Evolutionary conservation across 345 rosid species (phyloP).

Genomic region (Moricandia moricandioides): DNA sequence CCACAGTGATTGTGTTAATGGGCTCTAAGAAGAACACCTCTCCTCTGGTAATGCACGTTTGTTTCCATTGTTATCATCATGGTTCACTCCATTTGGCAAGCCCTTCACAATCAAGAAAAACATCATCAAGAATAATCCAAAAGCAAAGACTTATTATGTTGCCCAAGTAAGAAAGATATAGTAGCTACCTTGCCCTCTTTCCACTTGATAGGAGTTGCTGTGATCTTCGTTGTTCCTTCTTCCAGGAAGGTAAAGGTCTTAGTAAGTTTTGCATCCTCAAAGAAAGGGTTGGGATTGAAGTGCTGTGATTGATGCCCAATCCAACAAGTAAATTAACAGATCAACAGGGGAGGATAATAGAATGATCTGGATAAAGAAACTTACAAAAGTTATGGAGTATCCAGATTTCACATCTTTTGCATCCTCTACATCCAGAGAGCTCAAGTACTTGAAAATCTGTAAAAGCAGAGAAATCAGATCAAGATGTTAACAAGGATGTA

Average conservation of each 20-base stretch:
- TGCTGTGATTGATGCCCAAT: conserved; percentile 43
- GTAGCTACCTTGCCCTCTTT: conserved; percentile 76
- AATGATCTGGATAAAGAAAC: conserved; percentile 29
- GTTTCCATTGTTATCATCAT: conserved; percentile 75
- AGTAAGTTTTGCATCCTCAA: conserved; percentile 67
- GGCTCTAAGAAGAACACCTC: conserved; percentile 47
- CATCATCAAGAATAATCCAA: conserved; percentile 9
- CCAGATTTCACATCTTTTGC: conserved; percentile 90
- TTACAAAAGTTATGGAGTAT: conserved; percentile 79
- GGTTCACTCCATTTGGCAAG: conserved; percentile 74
- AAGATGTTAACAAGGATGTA: too few species aligned
- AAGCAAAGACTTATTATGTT: not conserved
- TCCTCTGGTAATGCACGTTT: conserved; percentile 68
- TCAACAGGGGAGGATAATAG: not conserved
- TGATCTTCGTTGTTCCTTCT: conserved; percentile 76
- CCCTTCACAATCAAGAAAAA: conserved; percentile 49
- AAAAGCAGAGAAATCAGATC: not conserved
- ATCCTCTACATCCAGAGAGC: conserved; percentile 81
- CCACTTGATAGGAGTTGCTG: conserved; percentile 83
- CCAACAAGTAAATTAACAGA: conserved; percentile 11
- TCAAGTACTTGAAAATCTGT: conserved; percentile 72
- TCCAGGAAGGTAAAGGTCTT: conserved; percentile 76
- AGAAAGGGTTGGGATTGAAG: conserved; percentile 75
- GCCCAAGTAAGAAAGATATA: not conserved
- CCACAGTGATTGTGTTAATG: not conserved